A percentile compares a stretch with the other conserved stretches of the same genome.
Conservation (phyloP, 2,329 filamentous ascomycete genomes). For the Didymella arachidicola region DNA sequence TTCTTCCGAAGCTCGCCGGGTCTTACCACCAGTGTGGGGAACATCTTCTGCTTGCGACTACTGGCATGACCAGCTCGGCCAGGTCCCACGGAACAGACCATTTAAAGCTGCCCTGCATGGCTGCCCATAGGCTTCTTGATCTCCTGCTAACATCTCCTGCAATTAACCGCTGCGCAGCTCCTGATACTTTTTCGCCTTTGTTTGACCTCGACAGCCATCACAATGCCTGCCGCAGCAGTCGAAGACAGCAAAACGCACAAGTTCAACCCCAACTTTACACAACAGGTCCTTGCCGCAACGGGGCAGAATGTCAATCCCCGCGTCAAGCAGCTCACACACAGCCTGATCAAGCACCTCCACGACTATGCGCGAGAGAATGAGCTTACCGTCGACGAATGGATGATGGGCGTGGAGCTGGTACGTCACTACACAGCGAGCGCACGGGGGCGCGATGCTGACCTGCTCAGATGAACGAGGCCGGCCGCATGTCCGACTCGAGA, state of each 20-base stretch:
- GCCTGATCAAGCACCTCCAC: slow-evolving; percentile 75
- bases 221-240: slow-evolving; percentile 14
- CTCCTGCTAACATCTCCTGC: not conserved
- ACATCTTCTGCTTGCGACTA: not conserved
- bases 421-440: not conserved
- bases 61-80: slow-evolving; percentile 10
- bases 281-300: slow-evolving; percentile 76
- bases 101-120: slow-evolving; percentile 22
- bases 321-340: slow-evolving; percentile 67
- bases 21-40: not conserved
- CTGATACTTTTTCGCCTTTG: not conserved
- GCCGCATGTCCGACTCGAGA: slow-evolving; percentile 67
- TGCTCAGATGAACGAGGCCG: slow-evolving; percentile 64
- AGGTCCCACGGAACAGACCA: slow-evolving; percentile 8
- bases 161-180: slow-evolving; percentile 11
- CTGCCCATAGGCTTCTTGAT: slow-evolving; percentile 9
- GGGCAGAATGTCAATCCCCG: slow-evolving; percentile 72
- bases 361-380: slow-evolving; percentile 80
- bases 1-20: slow-evolving; percentile 2
- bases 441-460: slow-evolving; percentile 9
- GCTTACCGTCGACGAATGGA: slow-evolving; percentile 80
- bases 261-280: slow-evolving; percentile 80
- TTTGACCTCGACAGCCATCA: not conserved
- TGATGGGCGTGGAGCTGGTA: slow-evolving; percentile 74
- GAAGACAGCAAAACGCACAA: slow-evolving; percentile 37